Base-by-base conservation (phyloP, 1,284 basidiomycete species). In the Coniferiporia weirii region DNA sequence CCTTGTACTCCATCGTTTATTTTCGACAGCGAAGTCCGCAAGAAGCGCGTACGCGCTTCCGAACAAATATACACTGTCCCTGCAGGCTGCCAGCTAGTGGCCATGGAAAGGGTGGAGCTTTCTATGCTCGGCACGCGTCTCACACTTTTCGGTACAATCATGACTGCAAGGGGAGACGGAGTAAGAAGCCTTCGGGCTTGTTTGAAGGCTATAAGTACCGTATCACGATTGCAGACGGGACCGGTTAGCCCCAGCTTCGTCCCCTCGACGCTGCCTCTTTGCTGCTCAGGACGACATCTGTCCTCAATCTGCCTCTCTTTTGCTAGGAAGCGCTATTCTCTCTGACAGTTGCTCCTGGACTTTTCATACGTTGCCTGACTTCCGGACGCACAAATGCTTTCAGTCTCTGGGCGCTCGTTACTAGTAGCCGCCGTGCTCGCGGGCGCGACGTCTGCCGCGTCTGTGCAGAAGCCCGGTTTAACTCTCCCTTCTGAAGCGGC, bases 391-490 rank as follows among this genome's bases (percentile, higher is more conserved):
- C 27, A 27, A 43, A 57, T 51, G 40, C 32, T 57, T 32, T 17
- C 46, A 20, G 22, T n/a, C 17, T 53, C 27, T 15, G 47, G 15
- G 32, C 22, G 51, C 40, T 22, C 44, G 19, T 17, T 58, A 17
- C 40, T 52, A 9, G 45, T 44, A n/a, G 43, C 50, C n/a, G 10
- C 47, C n/a, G 45, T 22, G 22, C 50, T 58, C 10, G 40, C 32
- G 32, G 40, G 50, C 51, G 48, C 43, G 27, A 44, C 56, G 17
- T 43, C n/a, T 7, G 56, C 56, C 34, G 34, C 34, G 17, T 34
- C 13, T 9, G 78, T 85, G 1, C 84, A 87, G 68, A 69, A 72
- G n/a, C 68, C 74, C 2, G 66, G 66, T 46, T 67, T 86, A 15
- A 35, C 60, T 6, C 68, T 85, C 10, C 84, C 84, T 0, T 44